These are phyloP conservation scores for Penicillium sp. DNA, from an alignment of 2,329 filamentous ascomycete genomes.

Conservation along the genomic window DNA sequence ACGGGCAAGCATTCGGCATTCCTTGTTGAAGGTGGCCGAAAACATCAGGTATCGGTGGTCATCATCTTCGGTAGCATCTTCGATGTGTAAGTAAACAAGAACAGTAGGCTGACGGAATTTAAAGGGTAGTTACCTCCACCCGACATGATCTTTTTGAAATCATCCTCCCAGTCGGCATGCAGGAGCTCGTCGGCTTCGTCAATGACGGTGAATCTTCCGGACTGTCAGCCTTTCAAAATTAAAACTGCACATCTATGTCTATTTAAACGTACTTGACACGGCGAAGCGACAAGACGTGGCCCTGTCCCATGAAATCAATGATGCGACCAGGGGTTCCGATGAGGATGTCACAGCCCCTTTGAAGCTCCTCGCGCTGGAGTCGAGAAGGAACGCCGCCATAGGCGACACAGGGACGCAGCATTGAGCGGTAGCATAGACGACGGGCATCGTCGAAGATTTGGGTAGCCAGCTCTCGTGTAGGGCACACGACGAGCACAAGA, in stretches of 20 bases:
- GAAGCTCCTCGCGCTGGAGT: constrained; percentile 70
- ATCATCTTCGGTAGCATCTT: constrained; percentile 71
- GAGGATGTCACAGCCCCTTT: constrained; percentile 83
- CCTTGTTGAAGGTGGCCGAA: constrained; percentile 88
- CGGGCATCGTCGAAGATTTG: constrained; percentile 96
- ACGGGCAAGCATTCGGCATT: constrained; percentile 71
- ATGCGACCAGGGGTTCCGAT: constrained; percentile 86
- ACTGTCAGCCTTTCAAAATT: neutral
- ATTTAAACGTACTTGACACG: constrained; percentile 64
- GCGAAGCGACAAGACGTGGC: constrained; percentile 65
- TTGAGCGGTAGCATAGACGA: constrained; percentile 89
- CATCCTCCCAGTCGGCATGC: constrained; percentile 70
- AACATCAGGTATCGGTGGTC: constrained; percentile 77
- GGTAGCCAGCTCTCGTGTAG: constrained; percentile 84
- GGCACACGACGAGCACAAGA: constrained; percentile 78
- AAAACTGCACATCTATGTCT: neutral
- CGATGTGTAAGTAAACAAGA: constrained; percentile 9
- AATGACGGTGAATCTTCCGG: constrained; percentile 64
- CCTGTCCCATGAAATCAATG: constrained; percentile 74
- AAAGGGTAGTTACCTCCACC: constrained; percentile 66
- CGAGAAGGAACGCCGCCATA: constrained; percentile 79
- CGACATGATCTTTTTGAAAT: constrained; percentile 71
- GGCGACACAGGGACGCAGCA: constrained; percentile 85
- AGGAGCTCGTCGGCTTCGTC: constrained; percentile 97
- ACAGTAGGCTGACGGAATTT: neutral